phyloP scores from a whole-genome alignment of 2,329 filamentous ascomycete genomes.

The Talaromyces sp. region DNA sequence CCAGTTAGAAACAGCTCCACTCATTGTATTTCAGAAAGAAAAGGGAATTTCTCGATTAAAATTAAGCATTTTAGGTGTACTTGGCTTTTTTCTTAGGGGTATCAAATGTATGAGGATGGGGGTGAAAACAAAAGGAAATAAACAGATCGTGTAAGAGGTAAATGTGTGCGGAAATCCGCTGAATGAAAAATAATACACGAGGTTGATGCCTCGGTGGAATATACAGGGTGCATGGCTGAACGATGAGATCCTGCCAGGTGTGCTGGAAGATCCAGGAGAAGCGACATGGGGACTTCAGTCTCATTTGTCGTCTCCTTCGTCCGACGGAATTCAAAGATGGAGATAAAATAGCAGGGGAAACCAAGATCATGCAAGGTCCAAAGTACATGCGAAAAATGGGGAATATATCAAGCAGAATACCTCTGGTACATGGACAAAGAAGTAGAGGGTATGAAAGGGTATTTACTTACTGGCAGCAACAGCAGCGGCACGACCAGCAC shows the following conservation, averaged over 20 bases:
- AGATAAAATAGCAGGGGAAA: background rate
- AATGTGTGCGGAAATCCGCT: background rate
- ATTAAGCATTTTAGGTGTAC: conserved; percentile 18
- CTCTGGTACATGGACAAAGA: background rate
- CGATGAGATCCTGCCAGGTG: no score
- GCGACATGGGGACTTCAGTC: background rate
- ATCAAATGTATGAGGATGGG: background rate
- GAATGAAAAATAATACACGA: background rate
- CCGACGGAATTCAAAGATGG: conserved; percentile 11
- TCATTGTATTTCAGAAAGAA: background rate
- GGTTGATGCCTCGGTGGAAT: background rate
- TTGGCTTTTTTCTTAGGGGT: conserved; percentile 4
- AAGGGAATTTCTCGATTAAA: conserved; percentile 12
- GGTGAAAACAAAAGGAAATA: conserved; percentile 1
- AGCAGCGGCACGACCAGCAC: conserved; percentile 38
- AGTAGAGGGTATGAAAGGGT: conserved; percentile 6
- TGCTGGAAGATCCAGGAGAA: no score
- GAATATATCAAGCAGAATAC: conserved; percentile 4
- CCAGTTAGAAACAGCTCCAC: conserved; percentile 8
- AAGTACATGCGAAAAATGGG: conserved; percentile 3
- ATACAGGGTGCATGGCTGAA: background rate
- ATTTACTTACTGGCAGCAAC: conserved; percentile 45
- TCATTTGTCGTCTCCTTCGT: conserved; percentile 13
- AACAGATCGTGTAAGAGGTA: background rate
- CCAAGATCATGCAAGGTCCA: conserved; percentile 1